These are phyloP conservation scores for Epichloe elymi DNA, from an alignment of 2,329 filamentous ascomycete genomes.

Conservation along the genomic window DNA sequence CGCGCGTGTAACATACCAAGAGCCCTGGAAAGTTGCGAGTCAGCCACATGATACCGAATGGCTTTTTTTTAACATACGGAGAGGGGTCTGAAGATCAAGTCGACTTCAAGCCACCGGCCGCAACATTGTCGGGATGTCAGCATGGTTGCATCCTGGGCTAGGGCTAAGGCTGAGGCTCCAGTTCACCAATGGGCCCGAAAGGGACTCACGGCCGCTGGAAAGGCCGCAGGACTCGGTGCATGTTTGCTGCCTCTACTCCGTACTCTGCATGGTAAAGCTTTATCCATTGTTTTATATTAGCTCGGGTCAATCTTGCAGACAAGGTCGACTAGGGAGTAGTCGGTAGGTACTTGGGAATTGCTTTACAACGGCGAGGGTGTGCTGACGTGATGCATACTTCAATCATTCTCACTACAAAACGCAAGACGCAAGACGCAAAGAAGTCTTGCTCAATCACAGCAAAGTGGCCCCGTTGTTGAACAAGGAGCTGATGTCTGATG, in stretches of 20 bases:
- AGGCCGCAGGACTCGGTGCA: background rate
- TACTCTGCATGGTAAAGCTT: no score
- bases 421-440: no score
- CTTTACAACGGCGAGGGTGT: no score
- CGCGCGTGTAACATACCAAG: background rate
- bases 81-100: background rate
- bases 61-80: background rate
- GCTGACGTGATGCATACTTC: no score
- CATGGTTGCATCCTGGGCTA: background rate
- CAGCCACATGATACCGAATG: background rate
- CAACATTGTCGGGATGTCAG: background rate
- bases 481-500: no score
- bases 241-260: background rate
- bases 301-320: no score
- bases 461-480: no score
- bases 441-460: no score
- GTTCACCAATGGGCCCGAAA: background rate
- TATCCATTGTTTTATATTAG: no score
- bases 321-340: no score
- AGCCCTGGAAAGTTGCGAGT: background rate
- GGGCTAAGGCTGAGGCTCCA: background rate
- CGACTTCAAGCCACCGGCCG: background rate
- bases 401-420: no score
- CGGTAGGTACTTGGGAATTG: no score
- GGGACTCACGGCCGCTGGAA: background rate